Base-by-base conservation (phyloP, 768 basidiomycete genomes). In the Tephrocybe sp. region DNA sequence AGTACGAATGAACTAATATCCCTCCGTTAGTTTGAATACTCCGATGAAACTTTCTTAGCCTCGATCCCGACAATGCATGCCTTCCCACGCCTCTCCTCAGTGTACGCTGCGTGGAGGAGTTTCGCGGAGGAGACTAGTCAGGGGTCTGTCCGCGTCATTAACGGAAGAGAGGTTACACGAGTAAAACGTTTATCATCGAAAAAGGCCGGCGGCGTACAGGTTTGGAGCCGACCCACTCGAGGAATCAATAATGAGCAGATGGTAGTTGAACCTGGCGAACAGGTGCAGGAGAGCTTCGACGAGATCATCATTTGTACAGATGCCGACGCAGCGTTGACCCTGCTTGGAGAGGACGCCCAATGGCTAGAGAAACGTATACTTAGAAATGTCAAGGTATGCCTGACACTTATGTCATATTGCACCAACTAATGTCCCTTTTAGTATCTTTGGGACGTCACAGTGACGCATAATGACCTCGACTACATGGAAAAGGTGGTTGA, bases 371-470 rank as follows among this genome's bases (percentile, higher is more conserved):
- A 44, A 49, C 61, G 62, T 17, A 48, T 68, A 12, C 52, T 68
- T n/a, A 63, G 65, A 32, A 67, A 67, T 52, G 64, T 65, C 31
- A 68, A 66, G 54, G 65, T 64, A 31, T 11, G 12, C 16, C 17
- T 4, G 16, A 17, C 7, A 11, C 49, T 16, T 14, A n/a, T 11
- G 38, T 38, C 3, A 9, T 22, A 12, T 32, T 35, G 17, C 40
- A 39, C 19, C 33, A 12, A 38, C 16, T 23, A 5, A 16, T 30
- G 12, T 30, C 16, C 6, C 1, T 31, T 22, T 11, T 26, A 66
- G 62, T 74, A 75, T 49, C 64, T 74, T 10, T 69, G 71, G 63
- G 73, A 78, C 45, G 62, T 76, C n/a, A 76, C 74, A 0, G 75
- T 80, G 30, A 80, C 78, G 2, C 80, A 82, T 55, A 70, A 65